A percentile compares a stretch with the other conserved stretches of the same genome.
These are phyloP conservation scores for Halenospora varia DNA, from an alignment of 495 filamentous ascomycete genomes.

Conservation along the genomic window DNA sequence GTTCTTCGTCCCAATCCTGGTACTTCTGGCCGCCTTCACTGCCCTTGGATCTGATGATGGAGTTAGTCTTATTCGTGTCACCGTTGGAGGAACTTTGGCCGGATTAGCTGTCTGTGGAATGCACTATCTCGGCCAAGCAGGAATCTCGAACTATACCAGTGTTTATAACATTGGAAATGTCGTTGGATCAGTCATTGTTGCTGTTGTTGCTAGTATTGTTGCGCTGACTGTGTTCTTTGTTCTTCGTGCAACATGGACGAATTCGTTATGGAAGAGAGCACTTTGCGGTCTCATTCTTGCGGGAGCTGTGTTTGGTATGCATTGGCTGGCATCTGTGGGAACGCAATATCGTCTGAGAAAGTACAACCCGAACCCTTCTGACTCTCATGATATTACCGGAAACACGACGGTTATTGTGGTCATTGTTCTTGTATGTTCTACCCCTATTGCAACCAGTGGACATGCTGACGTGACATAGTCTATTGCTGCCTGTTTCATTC, in stretches of 20 bases:
- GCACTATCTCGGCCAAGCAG: constrained; percentile 85
- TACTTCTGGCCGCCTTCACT: constrained; percentile 69
- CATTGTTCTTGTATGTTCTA: constrained; percentile 53
- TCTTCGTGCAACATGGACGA: constrained; percentile 71
- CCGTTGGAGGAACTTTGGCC: constrained; percentile 59
- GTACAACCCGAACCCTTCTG: background rate
- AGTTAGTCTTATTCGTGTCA: constrained; percentile 52
- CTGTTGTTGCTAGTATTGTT: constrained; percentile 60
- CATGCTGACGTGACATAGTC: constrained; percentile 4
- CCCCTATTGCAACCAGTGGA: background rate
- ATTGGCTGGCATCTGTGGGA: constrained; percentile 76
- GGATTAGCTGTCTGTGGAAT: constrained; percentile 78
- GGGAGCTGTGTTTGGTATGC: constrained; percentile 77
- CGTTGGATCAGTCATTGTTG: constrained; percentile 67
- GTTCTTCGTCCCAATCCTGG: constrained; percentile 74
- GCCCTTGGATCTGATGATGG: constrained; percentile 52
- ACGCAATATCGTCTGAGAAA: constrained; percentile 12
- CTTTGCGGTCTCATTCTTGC: constrained; percentile 65
- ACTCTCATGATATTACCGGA: constrained; percentile 28
- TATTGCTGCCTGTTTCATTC: constrained; percentile 53
- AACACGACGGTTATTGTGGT: constrained; percentile 59
- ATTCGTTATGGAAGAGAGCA: constrained; percentile 68
- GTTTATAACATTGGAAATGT: constrained; percentile 53
- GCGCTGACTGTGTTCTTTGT: constrained; percentile 76
- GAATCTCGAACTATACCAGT: constrained; percentile 73